Conservation (phyloP, 345 rosid genomes). For the Hibiscus tridactylites region DNA sequence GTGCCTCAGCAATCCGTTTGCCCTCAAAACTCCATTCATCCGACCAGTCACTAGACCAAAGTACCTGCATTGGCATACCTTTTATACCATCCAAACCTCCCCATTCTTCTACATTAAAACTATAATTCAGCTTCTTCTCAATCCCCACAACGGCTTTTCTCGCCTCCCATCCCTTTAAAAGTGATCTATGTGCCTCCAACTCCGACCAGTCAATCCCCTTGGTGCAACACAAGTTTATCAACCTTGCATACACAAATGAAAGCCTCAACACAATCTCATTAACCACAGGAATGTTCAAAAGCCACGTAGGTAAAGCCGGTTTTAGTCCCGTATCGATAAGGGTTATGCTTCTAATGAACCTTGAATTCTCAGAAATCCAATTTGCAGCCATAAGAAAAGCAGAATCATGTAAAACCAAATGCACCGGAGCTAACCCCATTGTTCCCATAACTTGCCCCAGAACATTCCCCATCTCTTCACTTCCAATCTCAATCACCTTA, state of each 20-base stretch:
- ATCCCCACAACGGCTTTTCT: conserved; percentile 51
- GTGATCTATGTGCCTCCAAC: conserved; percentile 58
- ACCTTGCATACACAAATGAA: conserved; percentile 32
- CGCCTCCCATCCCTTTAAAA: conserved; percentile 68
- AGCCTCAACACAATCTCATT: conserved; percentile 50
- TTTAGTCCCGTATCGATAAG: conserved; percentile 60
- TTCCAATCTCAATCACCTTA: conserved; percentile 49
- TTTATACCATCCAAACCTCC: conserved; percentile 50
- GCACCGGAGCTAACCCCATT: conserved; percentile 67
- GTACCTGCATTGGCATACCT: conserved; percentile 56
- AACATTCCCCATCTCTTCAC: conserved; percentile 62
- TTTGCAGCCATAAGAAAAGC: conserved; percentile 62
- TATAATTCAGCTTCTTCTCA: conserved; percentile 56
- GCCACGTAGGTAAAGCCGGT: conserved; percentile 67
- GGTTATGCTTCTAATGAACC: conserved; percentile 51
- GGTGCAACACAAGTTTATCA: conserved; percentile 56
- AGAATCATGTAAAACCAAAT: conserved; percentile 86
- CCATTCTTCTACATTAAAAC: conserved; percentile 77
- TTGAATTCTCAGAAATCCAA: conserved; percentile 61
- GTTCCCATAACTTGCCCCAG: conserved; percentile 66
- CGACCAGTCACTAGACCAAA: conserved; percentile 73
- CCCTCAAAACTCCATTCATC: conserved; percentile 69
- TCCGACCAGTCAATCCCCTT: conserved; percentile 40
- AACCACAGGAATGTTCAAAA: conserved; percentile 44
- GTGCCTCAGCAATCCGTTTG: conserved; percentile 41